A percentile compares a stretch with the other conserved stretches of the same genome.
Conservation (phyloP, 805 yeast species). For the Myxozyma mucilagina region DNA sequence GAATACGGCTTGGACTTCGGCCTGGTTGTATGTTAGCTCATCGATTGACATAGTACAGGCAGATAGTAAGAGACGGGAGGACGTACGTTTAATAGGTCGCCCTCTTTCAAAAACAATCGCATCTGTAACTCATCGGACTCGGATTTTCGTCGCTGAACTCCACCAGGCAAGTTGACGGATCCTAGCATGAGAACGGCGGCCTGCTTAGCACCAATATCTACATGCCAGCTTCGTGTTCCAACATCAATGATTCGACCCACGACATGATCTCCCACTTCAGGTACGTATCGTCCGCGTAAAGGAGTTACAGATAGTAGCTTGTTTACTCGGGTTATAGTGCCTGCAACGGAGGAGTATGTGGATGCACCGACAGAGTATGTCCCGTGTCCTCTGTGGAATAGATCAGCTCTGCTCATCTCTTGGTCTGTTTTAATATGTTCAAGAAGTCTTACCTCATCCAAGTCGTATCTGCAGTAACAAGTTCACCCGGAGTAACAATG, state of each 20-base stretch:
- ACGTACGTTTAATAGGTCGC: slow-evolving; percentile 77
- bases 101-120: slow-evolving; percentile 92
- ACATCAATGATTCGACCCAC: slow-evolving; percentile 94
- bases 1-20: slow-evolving; percentile 89
- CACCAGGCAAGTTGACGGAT: slow-evolving; percentile 96
- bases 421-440: background rate
- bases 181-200: slow-evolving; percentile 92
- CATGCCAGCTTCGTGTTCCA: slow-evolving; percentile 93
- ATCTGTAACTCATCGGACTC: slow-evolving; percentile 95
- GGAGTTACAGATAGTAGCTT: slow-evolving; percentile 83
- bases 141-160: slow-evolving; percentile 87
- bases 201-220: slow-evolving; percentile 92
- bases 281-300: slow-evolving; percentile 70
- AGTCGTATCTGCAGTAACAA: slow-evolving; percentile 89
- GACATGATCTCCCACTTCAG: slow-evolving; percentile 95
- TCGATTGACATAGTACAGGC: background rate
- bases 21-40: slow-evolving; percentile 7
- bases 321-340: slow-evolving; percentile 82
- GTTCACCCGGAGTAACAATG: slow-evolving; percentile 91
- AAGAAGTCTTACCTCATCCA: slow-evolving; percentile 73
- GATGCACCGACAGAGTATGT: slow-evolving; percentile 6
- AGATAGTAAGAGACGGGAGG: background rate
- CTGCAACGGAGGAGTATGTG: slow-evolving; percentile 70
- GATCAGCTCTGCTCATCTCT: background rate
- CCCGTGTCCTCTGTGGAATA: slow-evolving; percentile 13